Percentiles rank a stretch among this genome's conserved stretches.
Evolutionary conservation across 2,329 filamentous ascomycete species (phyloP).

Genomic region (Aspergillus hortae): DNA sequence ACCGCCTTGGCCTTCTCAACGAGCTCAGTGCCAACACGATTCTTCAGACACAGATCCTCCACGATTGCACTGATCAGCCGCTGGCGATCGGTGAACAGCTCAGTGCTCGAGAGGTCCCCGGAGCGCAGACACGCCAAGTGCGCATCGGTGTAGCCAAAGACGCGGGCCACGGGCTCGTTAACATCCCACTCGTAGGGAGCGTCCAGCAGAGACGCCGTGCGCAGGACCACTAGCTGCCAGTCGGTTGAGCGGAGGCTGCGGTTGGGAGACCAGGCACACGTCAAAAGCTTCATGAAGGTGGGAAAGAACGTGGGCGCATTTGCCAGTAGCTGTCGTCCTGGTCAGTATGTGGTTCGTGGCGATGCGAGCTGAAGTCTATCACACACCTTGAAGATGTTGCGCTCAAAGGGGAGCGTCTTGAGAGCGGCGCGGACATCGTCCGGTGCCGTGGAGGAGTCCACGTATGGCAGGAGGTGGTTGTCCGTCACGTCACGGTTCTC

Average conservation of each 20-base stretch:
- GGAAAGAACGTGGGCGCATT: slow-evolving; percentile 2
- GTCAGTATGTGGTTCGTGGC: background rate
- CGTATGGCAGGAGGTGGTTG: background rate
- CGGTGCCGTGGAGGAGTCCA: background rate
- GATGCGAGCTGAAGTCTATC: background rate
- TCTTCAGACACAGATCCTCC: background rate
- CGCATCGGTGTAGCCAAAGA: slow-evolving; percentile 1
- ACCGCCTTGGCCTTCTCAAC: background rate
- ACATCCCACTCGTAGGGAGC: background rate
- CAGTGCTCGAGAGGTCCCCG: background rate
- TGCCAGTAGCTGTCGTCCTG: background rate
- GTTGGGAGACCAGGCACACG: background rate
- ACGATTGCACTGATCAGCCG: background rate
- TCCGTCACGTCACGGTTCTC: background rate
- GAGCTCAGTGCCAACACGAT: background rate
- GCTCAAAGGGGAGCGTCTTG: background rate
- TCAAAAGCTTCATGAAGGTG: slow-evolving; percentile 1
- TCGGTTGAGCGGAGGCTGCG: background rate
- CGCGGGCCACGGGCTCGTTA: slow-evolving; percentile 1
- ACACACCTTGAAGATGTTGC: background rate
- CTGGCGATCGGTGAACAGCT: slow-evolving; percentile 2
- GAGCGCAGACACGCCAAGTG: slow-evolving; percentile 1
- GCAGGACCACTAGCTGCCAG: background rate
- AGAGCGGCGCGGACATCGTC: background rate
- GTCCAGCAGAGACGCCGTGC: background rate